Evolutionary conservation across 345 rosid genomes (phyloP).

Genomic region (Brassica rapa): DNA sequence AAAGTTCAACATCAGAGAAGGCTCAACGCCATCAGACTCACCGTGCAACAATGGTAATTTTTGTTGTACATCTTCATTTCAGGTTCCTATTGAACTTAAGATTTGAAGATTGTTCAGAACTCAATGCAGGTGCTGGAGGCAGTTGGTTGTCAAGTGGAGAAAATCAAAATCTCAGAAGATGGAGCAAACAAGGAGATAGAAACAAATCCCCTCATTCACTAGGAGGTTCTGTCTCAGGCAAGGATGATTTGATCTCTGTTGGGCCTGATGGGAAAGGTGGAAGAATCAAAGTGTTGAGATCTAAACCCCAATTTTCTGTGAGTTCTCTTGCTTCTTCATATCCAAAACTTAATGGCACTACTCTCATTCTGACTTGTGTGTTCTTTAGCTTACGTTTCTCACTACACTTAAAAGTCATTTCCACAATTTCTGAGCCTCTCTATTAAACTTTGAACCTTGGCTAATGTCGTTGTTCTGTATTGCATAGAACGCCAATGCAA

Average conservation of each 20-base stretch:
- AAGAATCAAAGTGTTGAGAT: constrained; percentile 71
- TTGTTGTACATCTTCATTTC: constrained; percentile 9
- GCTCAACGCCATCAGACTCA: background rate
- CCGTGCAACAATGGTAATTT: constrained; percentile 56
- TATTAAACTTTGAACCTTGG: background rate
- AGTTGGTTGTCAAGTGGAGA: constrained; percentile 67
- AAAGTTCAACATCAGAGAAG: constrained; percentile 51
- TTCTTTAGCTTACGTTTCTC: background rate
- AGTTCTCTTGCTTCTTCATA: constrained; percentile 34
- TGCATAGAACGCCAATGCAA: constrained; percentile 38
- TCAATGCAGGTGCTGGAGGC: constrained; percentile 48
- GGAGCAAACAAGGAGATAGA: constrained; percentile 77
- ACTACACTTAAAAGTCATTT: background rate
- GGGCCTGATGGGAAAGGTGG: constrained; percentile 98
- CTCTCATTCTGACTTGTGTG: background rate
- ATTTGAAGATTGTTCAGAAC: constrained; percentile 13
- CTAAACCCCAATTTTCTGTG: constrained; percentile 58
- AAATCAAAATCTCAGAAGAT: constrained; percentile 67
- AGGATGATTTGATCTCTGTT: constrained; percentile 63
- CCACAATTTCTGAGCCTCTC: background rate
- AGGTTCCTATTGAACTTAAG: background rate
- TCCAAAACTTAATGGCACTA: background rate
- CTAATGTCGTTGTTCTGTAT: background rate
- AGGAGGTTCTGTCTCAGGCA: constrained; percentile 39
- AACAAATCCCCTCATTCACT: constrained; percentile 34